phyloP scores from a whole-genome alignment of 2,329 filamentous ascomycete species.

The Alternaria ethzedia region DNA sequence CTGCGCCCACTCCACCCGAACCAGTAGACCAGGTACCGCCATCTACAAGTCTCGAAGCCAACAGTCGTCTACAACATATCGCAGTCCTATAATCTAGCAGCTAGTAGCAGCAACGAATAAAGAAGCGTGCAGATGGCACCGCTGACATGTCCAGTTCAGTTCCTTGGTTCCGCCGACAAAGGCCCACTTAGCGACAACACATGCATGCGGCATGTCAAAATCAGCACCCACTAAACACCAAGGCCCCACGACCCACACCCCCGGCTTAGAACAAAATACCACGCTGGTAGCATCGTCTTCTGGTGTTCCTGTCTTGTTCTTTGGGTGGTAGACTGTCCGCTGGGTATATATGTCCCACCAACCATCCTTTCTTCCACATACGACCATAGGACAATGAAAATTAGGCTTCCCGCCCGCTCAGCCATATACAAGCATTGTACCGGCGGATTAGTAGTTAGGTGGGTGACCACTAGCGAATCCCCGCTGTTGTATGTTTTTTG shows the following conservation, averaged over 20 bases:
- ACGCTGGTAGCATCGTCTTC: no score
- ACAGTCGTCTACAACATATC: background rate
- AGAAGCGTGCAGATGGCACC: background rate
- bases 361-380: background rate
- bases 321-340: accelerated
- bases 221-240: background rate
- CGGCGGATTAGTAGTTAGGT: background rate
- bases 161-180: background rate
- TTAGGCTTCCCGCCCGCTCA: background rate
- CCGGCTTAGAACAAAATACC: background rate
- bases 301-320: no score
- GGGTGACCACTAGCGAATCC: background rate
- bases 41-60: background rate
- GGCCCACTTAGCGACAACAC: background rate
- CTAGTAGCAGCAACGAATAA: background rate
- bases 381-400: background rate
- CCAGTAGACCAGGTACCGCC: background rate
- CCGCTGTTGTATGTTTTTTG: background rate
- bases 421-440: background rate
- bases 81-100: background rate
- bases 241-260: background rate
- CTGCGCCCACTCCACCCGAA: background rate
- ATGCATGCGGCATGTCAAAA: background rate
- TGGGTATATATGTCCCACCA: accelerated
- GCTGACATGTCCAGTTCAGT: no score